phyloP scores from a whole-genome alignment of 768 basidiomycete genomes.

The Rickenella mellea region DNA sequence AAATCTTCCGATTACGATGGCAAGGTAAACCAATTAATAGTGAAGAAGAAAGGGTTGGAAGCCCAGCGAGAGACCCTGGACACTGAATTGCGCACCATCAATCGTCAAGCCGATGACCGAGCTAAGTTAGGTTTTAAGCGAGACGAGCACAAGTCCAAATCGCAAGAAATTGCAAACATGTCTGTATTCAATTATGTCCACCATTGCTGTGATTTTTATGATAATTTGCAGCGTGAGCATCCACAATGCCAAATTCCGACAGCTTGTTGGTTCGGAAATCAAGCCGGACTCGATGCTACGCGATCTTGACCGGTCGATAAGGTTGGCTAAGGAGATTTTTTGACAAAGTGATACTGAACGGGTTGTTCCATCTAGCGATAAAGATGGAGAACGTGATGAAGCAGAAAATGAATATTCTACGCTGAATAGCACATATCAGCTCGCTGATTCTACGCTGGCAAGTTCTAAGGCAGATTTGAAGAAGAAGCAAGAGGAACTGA shows the following conservation, averaged over 20 bases:
- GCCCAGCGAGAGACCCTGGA: slow-evolving; percentile 61
- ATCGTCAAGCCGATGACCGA: slow-evolving; percentile 69
- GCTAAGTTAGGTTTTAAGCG: slow-evolving; percentile 73
- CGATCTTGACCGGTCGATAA: slow-evolving; percentile 48
- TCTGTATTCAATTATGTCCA: slow-evolving; percentile 25
- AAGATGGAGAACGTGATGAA: slow-evolving; percentile 52
- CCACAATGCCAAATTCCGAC: slow-evolving; percentile 51
- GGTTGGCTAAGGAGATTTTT: slow-evolving; percentile 31
- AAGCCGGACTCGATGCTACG: slow-evolving; percentile 61
- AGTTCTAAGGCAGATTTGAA: slow-evolving; percentile 53
- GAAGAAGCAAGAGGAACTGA: slow-evolving; percentile 52
- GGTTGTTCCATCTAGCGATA: slow-evolving; percentile 35
- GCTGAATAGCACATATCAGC: slow-evolving; percentile 50
- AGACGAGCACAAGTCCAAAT: slow-evolving; percentile 54
- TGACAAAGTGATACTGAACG: not conserved
- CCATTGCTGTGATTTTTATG: slow-evolving; percentile 5
- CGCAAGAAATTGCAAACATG: slow-evolving; percentile 58
- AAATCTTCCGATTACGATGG: slow-evolving; percentile 55
- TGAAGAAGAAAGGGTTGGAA: slow-evolving; percentile 52
- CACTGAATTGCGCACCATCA: slow-evolving; percentile 59
- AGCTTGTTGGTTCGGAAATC: slow-evolving; percentile 53
- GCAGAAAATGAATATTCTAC: slow-evolving; percentile 32
- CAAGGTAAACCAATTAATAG: slow-evolving; percentile 42
- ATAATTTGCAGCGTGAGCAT: slow-evolving; percentile 46
- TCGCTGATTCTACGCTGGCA: slow-evolving; percentile 51